Percentiles rank a stretch among this genome's conserved stretches.
Conservation (phyloP, 768 basidiomycete genomes). For the Hebeloma cylindrosporum region DNA sequence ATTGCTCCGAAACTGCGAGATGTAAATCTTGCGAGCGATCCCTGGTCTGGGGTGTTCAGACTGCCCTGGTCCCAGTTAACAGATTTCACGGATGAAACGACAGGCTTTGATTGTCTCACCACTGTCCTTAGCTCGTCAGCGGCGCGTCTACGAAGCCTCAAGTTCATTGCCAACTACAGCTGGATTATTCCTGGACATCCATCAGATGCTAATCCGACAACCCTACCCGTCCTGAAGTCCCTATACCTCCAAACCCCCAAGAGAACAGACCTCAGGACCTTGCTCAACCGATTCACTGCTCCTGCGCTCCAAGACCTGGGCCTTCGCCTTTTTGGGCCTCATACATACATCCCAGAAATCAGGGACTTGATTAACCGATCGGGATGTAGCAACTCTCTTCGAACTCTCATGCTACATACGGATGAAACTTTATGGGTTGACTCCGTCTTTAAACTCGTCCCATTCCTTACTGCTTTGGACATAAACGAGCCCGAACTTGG, state of each 20-base stretch:
- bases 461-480: conserved; percentile 12
- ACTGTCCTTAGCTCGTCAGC: conserved; percentile 5
- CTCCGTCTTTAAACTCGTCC: conserved; percentile 4
- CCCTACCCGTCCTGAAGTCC: conserved; percentile 5
- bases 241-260: conserved; percentile 4
- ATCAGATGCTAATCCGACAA: too few relatives aligned
- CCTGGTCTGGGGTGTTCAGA: conserved; percentile 8
- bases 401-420: conserved; percentile 11
- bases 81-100: conserved; percentile 12
- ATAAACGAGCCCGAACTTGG: conserved; percentile 6
- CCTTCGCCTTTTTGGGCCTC: conserved; percentile 2
- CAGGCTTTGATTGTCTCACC: conserved; percentile 6
- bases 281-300: conserved; percentile 7
- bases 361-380: conserved; percentile 5
- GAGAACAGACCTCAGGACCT: neutral
- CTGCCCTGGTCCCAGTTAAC: conserved; percentile 19
- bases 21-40: conserved; percentile 8
- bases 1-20: conserved; percentile 14
- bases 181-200: neutral
- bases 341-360: neutral
- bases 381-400: conserved; percentile 4
- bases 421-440: neutral
- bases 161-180: conserved; percentile 11
- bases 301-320: conserved; percentile 7
- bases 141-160: conserved; percentile 6